Evolutionary conservation across 768 basidiomycete genomes (phyloP).

Genomic region (Tylopilus subfusipes): DNA sequence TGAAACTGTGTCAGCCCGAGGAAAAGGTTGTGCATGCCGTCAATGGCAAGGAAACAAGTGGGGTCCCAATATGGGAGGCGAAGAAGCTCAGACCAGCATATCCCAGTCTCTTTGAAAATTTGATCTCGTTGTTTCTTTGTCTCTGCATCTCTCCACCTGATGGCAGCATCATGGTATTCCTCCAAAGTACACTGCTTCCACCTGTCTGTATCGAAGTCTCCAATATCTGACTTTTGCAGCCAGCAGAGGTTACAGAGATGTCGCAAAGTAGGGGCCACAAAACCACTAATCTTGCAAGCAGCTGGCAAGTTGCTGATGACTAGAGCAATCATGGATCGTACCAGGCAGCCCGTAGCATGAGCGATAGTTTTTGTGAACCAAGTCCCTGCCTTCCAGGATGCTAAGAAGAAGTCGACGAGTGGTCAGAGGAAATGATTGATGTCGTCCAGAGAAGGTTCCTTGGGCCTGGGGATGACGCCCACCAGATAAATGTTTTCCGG

Average conservation of each 20-base stretch:
- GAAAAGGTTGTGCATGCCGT: no score
- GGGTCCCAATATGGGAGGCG: no score
- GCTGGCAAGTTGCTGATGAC: not conserved
- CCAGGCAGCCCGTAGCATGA: not conserved
- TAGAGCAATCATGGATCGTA: not conserved
- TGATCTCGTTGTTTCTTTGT: conserved; percentile 10
- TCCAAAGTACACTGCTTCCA: conserved; percentile 16
- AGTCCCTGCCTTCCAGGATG: conserved; percentile 31
- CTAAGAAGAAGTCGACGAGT: conserved; percentile 33
- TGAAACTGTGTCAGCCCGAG: no score
- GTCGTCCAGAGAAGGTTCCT: conserved; percentile 25
- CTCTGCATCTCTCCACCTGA: conserved; percentile 10
- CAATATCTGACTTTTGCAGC: conserved; percentile 7
- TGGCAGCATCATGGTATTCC: conserved; percentile 19
- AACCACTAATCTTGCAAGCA: not conserved
- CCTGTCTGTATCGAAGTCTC: conserved; percentile 25
- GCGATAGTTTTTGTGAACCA: conserved; percentile 23
- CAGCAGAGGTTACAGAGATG: not conserved
- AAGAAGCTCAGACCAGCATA: no score
- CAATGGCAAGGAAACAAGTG: no score
- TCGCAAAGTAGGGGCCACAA: not conserved
- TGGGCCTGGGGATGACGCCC: conserved; percentile 36
- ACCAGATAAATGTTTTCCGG: conserved; percentile 37
- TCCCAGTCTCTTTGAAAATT: conserved; percentile 17
- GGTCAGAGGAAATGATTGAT: conserved; percentile 31